Evolutionary conservation across 306 rosid genomes (phyloP).

Genomic region (Begonia peltatifolia): DNA sequence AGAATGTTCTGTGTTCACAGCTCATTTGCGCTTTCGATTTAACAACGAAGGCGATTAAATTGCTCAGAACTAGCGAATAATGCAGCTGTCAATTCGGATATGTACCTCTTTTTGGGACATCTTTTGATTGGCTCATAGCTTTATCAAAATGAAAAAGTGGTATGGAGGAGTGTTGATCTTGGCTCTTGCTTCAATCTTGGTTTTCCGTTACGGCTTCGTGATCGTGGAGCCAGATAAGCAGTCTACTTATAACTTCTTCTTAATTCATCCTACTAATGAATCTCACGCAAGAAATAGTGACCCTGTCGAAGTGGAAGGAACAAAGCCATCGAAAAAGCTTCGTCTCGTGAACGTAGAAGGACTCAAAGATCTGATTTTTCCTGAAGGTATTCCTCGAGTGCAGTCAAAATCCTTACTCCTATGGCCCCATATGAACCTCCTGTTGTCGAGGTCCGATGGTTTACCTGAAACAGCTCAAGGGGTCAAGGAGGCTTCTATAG

Average conservation of each 20-base stretch:
- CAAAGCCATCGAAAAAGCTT: conserved; percentile 23
- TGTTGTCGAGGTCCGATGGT: conserved; percentile 69
- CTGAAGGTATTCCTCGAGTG: conserved; percentile 21
- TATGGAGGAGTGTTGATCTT: conserved; percentile 62
- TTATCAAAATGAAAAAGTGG: conserved; percentile 67
- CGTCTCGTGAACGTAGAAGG: conserved; percentile 42
- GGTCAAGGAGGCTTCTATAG: conserved; percentile 76
- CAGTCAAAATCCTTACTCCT: conserved; percentile 42
- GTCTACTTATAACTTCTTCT: conserved; percentile 45
- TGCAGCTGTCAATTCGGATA: background rate
- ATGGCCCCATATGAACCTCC: conserved; percentile 45
- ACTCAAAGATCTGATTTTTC: conserved; percentile 39
- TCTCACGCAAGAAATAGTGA: conserved; percentile 11
- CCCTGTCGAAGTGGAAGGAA: conserved; percentile 13
- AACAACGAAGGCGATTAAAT: no score
- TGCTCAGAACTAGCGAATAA: no score
- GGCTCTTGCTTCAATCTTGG: conserved; percentile 40
- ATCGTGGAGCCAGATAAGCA: conserved; percentile 42
- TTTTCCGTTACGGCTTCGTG: conserved; percentile 39
- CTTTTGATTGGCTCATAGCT: conserved; percentile 11
- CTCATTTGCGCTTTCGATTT: no score
- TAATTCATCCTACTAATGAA: conserved; percentile 24
- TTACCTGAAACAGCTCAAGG: conserved; percentile 75
- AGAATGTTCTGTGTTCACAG: no score
- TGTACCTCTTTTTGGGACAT: background rate